Evolutionary conservation across 2,329 filamentous ascomycete species (phyloP), one percentile per base, ranked within the genome.

Genomic region (Lasiodiplodia hormozganensis): DNA sequence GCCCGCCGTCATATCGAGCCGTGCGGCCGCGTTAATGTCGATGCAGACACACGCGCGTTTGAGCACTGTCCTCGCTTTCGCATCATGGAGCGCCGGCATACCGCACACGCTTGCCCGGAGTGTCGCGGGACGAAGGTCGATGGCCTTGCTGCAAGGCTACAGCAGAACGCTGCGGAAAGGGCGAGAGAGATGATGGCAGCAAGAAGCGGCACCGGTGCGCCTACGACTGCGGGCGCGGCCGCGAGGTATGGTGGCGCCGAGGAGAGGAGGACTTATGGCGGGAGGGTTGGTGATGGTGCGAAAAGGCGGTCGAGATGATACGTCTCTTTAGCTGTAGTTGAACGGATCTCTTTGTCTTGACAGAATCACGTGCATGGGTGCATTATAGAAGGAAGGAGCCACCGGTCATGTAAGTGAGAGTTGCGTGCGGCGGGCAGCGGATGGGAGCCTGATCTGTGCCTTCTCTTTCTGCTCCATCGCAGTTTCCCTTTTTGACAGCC

Each of bases 121-220:
- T 62, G 58, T 28, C 58, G 58, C 58, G 58, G 43, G 16, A 62
- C 31, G 16, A 62, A 38, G n/a, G 58, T 62, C 2, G 58, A 62
- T 5, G 31, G 58, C 10, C 3, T 62, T 43, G 58, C 58, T 3
- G 43, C 58, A 12, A 34, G 31, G 4, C n/a, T 62, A 31, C 58
- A 38, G 18, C 16, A 62, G 31, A 28, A 8, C 23, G 58, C 58
- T 1, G 58, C 58, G 1, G 58, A 62, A 43, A 51, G 58, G 28
- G 58, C 51, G 43, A 51, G 43, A 43, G 34, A 28, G 34, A 52
- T 25, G 49, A 21, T 52, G 31, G 40, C 56, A 21, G 56, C n/a
- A 21, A 60, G 56, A 7, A 14, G 21, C 51, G 51, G 51, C 25
- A 18, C 14, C 18, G 18, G 53, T 18, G n/a, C 11, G 21, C 16